Evolutionary conservation across 768 basidiomycete genomes (phyloP), one percentile per base, ranked within the genome.

Genomic region (Termitomyces sp.): DNA sequence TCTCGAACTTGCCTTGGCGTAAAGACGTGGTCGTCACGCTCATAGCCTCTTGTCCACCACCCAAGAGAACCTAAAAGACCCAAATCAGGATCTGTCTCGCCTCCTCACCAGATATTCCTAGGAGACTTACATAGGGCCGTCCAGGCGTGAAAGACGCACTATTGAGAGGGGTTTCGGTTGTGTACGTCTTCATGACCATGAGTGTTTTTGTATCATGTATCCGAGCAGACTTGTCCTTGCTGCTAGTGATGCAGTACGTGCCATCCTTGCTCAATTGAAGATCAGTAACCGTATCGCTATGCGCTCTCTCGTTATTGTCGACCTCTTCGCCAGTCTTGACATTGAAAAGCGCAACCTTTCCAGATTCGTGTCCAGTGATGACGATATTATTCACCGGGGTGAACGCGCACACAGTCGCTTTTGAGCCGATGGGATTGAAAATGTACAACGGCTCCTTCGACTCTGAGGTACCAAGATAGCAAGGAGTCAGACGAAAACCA

Each of bases 11-110:
- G 20, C 96, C 97, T 69, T 97, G 92, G 49, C 97, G 85, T 22
- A 85, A 65, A 2, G 93, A 94, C 0, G 96, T 98, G 7, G 94
- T 98, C 13, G 97, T 98, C 48, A 98, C 97, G 64, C 76, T 86
- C 93, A 94, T 96, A 4, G 97, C 97, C 68, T 97, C 96, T 72
- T 98, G 97, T 40, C 97, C 97, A 70, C 97, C 96, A 41, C 97
- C 97, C 22, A 97, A 77, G 31, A 98, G 81, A 40, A 95, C 80
- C 91, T 94, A 53, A 7, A 25, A 35, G 16, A 15, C 3, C 4
- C 22, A 33, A 33, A 31, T 52, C 22, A 52, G 40, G 11, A 45
- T 31, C 39, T 40, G 15, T 12, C 23, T 18, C 13, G 10, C 12
- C 25, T 43, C 7, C 18, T 1, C 25, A 25, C 6, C 20, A 12